phyloP scores from a whole-genome alignment of 2,329 filamentous ascomycete species.

The Fonsecaea monophora region DNA sequence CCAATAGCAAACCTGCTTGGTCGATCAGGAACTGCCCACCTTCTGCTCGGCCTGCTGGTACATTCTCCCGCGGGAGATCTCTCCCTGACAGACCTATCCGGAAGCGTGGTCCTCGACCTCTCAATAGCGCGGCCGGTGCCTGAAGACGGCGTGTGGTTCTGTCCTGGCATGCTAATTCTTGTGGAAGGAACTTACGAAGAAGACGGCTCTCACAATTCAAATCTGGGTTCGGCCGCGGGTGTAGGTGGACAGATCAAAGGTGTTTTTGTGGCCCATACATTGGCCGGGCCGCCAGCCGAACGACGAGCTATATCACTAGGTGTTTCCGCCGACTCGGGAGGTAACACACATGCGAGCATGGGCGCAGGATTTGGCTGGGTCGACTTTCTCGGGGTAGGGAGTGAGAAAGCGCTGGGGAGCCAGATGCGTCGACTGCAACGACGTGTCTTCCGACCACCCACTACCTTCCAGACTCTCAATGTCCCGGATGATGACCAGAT shows the following conservation, averaged over 20 bases:
- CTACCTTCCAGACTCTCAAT: background rate
- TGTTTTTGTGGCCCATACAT: constrained; percentile 85
- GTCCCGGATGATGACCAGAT: constrained; percentile 26
- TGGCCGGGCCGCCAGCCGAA: constrained; percentile 91
- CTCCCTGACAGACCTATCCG: constrained; percentile 84
- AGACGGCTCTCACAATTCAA: constrained; percentile 74
- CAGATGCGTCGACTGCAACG: constrained; percentile 84
- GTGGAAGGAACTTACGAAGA: constrained; percentile 97
- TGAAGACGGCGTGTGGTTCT: constrained; percentile 87
- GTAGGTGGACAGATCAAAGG: constrained; percentile 92
- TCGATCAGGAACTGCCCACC: constrained; percentile 80
- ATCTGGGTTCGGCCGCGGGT: constrained; percentile 70
- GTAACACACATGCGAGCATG: constrained; percentile 47
- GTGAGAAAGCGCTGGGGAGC: constrained; percentile 79
- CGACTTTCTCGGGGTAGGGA: constrained; percentile 90
- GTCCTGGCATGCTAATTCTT: constrained; percentile 93
- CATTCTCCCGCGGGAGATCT: constrained; percentile 78
- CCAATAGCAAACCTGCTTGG: constrained; percentile 79
- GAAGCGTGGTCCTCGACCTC: constrained; percentile 84
- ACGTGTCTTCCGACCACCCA: constrained; percentile 61
- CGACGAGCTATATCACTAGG: constrained; percentile 80
- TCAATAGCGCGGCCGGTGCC: constrained; percentile 81
- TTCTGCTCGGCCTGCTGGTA: constrained; percentile 83
- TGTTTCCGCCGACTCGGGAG: constrained; percentile 58
- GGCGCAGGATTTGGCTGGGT: constrained; percentile 94